Conservation (phyloP, 1,139 yeast species). For the Debaryomyces udenii region DNA sequence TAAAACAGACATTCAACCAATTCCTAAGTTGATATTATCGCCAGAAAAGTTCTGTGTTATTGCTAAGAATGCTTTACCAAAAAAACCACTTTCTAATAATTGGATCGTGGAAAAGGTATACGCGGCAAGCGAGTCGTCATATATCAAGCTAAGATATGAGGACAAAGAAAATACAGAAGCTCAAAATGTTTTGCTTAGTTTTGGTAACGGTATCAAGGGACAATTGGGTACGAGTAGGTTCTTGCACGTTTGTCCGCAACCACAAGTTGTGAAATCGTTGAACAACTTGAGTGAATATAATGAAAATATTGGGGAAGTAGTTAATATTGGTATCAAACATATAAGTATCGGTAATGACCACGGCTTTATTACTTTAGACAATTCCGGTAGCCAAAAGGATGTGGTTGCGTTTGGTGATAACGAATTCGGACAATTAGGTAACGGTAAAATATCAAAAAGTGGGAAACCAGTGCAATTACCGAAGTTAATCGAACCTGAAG, state of each 20-base stretch:
- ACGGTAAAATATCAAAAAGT: slow-evolving; percentile 67
- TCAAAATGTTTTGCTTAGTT: slow-evolving; percentile 50
- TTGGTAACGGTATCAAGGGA: slow-evolving; percentile 89
- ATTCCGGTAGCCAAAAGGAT: slow-evolving; percentile 49
- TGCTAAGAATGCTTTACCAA: slow-evolving; percentile 28
- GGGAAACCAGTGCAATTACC: slow-evolving; percentile 61
- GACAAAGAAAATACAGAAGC: slow-evolving; percentile 20
- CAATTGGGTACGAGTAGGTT: slow-evolving; percentile 81
- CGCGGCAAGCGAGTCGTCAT: slow-evolving; percentile 74
- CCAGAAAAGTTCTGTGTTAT: slow-evolving; percentile 24
- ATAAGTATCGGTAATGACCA: slow-evolving; percentile 72
- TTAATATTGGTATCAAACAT: slow-evolving; percentile 49
- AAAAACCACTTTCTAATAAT: slow-evolving; percentile 34
- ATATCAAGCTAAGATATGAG: slow-evolving; percentile 40
- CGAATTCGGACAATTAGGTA: slow-evolving; percentile 81
- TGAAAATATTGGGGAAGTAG: slow-evolving; percentile 32
- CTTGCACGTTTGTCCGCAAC: slow-evolving; percentile 72
- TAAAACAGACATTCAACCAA: slow-evolving; percentile 66
- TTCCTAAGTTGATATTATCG: slow-evolving; percentile 59
- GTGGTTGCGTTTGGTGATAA: slow-evolving; percentile 85
- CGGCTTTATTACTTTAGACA: slow-evolving; percentile 59
- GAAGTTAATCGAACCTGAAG: slow-evolving; percentile 58
- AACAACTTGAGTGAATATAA: slow-evolving; percentile 46
- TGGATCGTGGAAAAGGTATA: slow-evolving; percentile 53
- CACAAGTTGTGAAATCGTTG: slow-evolving; percentile 60